phyloP scores from a whole-genome alignment of 2,329 filamentous ascomycete genomes.

The Alternaria infectoria region DNA sequence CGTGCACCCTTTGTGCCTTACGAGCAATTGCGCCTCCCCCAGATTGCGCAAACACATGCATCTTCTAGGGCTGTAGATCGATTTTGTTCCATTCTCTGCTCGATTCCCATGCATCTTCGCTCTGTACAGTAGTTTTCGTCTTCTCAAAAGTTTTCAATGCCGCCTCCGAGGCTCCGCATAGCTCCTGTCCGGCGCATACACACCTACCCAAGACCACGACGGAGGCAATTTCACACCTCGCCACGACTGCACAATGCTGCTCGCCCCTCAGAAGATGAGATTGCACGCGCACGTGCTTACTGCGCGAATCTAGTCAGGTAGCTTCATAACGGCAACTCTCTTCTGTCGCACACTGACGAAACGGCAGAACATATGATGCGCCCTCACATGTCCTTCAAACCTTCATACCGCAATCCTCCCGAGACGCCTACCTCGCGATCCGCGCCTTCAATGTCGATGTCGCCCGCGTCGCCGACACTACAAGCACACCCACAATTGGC shows the following conservation, averaged over 20 bases:
- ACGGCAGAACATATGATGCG: conserved; percentile 78
- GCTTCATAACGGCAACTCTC: background rate
- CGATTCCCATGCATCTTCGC: conserved; percentile 13
- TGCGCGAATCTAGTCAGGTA: conserved; percentile 66
- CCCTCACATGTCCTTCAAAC: conserved; percentile 85
- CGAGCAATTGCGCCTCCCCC: background rate
- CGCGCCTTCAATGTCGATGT: conserved; percentile 93
- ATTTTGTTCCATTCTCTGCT: background rate
- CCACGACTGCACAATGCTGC: conserved; percentile 26
- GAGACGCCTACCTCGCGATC: conserved; percentile 86
- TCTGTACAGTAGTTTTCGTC: background rate
- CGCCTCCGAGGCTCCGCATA: conserved; percentile 23
- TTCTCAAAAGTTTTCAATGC: conserved; percentile 31
- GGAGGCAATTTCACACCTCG: conserved; percentile 33
- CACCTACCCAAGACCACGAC: conserved; percentile 1
- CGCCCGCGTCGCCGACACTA: conserved; percentile 85
- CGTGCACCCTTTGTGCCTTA: conserved; percentile 17
- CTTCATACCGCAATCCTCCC: conserved; percentile 77
- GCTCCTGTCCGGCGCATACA: conserved; percentile 26
- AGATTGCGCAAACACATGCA: background rate
- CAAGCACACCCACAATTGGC: conserved; percentile 85
- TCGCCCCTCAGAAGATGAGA: conserved; percentile 52
- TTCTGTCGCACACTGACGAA: background rate
- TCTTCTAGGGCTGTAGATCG: background rate
- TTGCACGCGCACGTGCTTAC: conserved; percentile 62